Base-by-base conservation (phyloP, 495 filamentous ascomycete genomes). In the Aspergillus kassunensis region DNA sequence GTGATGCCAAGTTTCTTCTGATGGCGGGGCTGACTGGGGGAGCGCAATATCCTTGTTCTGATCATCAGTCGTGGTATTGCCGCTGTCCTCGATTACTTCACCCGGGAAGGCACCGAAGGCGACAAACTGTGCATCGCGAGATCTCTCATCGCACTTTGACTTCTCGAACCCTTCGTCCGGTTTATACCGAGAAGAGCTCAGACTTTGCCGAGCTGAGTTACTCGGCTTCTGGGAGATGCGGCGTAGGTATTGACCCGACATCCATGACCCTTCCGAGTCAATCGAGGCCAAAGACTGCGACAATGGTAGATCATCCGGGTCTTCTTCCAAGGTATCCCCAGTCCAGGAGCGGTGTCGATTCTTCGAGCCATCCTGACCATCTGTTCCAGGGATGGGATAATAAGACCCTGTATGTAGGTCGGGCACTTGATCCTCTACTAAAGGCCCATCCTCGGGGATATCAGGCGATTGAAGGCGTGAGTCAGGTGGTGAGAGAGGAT, bases 241-340 rank as follows among this genome's bases (percentile, higher is more conserved):
- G 37, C 78, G 74, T 53, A 80, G 67, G 49, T 79, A 79, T 49
- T 78, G 75, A 10, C 91, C 90, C 2, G 89, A 90, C 55, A 97
- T 85, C 91, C 91, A 97, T 0, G 90, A 95, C 2, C 81, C 91
- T 70, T 97, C 91, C 0, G 88, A 92, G 60, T 95, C 91, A 51
- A 97, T 84, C 0, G 89, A 92, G 7, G 88, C 90, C 6, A 93
- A 73, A 12, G 89, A 93, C 65, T 84, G 81, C 16, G 85, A 86
- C 34, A 88, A 67, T 8, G 78, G 63, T 6, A 75, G 67, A 51
- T 74, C 69, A 8, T 67, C 63, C 25, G 51, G 45, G 30, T 58
- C 61, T 57, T 21, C 67, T 50, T 61, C 73, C 20, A 75, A 47
- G 27, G 66, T 69, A 11, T 72, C 70, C 3, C 58, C 59, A 4